These are phyloP conservation scores for Corylus heterophylla DNA, from an alignment of 306 rosid species.

Conservation along the genomic window DNA sequence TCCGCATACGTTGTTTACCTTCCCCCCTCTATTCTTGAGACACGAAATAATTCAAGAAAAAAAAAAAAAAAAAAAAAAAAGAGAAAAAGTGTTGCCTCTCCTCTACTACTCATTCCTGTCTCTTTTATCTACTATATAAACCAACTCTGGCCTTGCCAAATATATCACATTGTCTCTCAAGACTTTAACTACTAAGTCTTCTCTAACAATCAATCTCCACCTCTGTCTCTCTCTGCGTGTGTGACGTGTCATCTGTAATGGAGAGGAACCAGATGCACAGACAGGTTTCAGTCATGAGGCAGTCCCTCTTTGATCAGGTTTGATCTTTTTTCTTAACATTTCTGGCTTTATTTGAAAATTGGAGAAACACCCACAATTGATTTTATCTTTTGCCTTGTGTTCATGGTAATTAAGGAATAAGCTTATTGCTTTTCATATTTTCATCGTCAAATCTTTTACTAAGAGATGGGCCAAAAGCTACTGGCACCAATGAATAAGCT, in stretches of 20 bases:
- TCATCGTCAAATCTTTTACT: no score
- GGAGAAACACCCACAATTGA: neutral
- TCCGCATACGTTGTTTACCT: neutral
- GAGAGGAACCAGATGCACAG: conserved; percentile 54
- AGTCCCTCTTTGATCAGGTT: conserved; percentile 85
- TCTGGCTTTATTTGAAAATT: neutral
- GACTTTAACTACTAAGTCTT: neutral
- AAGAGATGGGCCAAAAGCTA: no score
- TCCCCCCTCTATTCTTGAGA: conserved; percentile 4
- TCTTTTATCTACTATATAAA: conserved; percentile 43
- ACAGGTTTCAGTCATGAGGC: conserved; percentile 62
- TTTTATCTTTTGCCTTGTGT: neutral
- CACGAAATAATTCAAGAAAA: neutral
- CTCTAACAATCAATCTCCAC: neutral
- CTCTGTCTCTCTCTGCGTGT: neutral
- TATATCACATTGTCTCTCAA: conserved; percentile 28
- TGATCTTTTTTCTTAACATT: neutral
- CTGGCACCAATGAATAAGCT: no score
- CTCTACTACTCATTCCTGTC: neutral
- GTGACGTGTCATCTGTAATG: conserved; percentile 34
- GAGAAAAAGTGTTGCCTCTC: neutral
- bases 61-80: neutral
- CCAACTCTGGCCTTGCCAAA: conserved; percentile 28
- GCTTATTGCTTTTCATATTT: no score
- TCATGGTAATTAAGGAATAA: neutral